Conservation (phyloP, 495 filamentous ascomycete genomes). For the Cudoniella acicularis region DNA sequence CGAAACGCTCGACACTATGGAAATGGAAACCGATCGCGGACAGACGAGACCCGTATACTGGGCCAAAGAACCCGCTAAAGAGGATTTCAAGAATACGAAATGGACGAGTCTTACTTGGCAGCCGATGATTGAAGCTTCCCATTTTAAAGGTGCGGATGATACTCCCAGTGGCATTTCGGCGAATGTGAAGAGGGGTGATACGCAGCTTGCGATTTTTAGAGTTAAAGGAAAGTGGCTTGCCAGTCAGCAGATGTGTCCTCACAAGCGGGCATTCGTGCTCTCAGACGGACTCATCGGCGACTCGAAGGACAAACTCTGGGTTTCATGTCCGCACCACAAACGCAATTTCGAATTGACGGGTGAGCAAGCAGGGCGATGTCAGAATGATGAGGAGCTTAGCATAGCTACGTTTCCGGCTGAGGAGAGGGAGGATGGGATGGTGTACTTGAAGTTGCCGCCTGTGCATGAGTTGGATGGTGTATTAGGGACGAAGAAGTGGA, state of each 20-base stretch:
- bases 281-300: constrained; percentile 88
- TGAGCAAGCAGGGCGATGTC: constrained; percentile 65
- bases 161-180: constrained; percentile 65
- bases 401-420: constrained; percentile 86
- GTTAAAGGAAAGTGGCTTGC: constrained; percentile 80
- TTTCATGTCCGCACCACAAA: constrained; percentile 92
- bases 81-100: constrained; percentile 70
- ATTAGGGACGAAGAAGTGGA: constrained; percentile 80
- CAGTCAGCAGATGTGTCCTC: constrained; percentile 98
- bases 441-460: constrained; percentile 83
- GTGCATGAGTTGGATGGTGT: constrained; percentile 81
- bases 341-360: constrained; percentile 80
- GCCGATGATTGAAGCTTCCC: constrained; percentile 67
- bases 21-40: constrained; percentile 68
- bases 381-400: constrained; percentile 70
- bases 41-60: constrained; percentile 81
- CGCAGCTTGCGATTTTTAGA: constrained; percentile 89
- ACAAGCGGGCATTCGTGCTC: constrained; percentile 89
- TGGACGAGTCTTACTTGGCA: constrained; percentile 83
- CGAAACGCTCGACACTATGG: constrained; percentile 66
- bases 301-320: constrained; percentile 61
- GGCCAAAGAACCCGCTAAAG: constrained; percentile 63
- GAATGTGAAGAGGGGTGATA: constrained; percentile 83
- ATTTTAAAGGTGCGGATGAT: constrained; percentile 64
- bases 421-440: constrained; percentile 70